Percentiles rank a stretch among this genome's conserved stretches.
phyloP scores from a whole-genome alignment of 257 asterid species.

The Salvia hispanica region DNA sequence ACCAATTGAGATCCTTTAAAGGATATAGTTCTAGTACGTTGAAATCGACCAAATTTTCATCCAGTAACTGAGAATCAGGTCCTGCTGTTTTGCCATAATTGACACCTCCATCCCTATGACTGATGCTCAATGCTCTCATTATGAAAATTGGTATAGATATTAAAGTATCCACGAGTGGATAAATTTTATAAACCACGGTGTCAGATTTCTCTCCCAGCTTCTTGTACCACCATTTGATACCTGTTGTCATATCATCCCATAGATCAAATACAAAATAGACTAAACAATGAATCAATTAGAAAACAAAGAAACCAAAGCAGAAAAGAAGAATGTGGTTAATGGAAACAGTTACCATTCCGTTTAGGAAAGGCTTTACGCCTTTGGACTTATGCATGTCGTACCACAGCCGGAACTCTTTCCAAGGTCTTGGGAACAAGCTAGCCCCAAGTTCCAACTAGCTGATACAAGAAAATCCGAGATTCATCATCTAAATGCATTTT shows the following conservation, averaged over 20 bases:
- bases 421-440: slow-evolving; percentile 94
- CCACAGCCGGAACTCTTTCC: slow-evolving; percentile 98
- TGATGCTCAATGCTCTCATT: slow-evolving; percentile 80
- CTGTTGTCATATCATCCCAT: slow-evolving; percentile 39
- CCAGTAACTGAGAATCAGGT: slow-evolving; percentile 78
- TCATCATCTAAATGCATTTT: slow-evolving; percentile 68
- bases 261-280: slow-evolving; percentile 7
- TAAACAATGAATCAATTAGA: slow-evolving; percentile 8
- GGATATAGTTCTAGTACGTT: slow-evolving; percentile 60
- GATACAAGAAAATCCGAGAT: slow-evolving; percentile 74
- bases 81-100: slow-evolving; percentile 87
- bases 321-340: slow-evolving; percentile 5
- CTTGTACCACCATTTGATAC: slow-evolving; percentile 95
- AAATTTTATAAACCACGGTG: slow-evolving; percentile 97
- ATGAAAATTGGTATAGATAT: slow-evolving; percentile 75
- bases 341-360: slow-evolving; percentile 72
- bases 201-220: slow-evolving; percentile 94
- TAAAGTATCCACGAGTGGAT: slow-evolving; percentile 80
- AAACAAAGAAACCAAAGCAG: slow-evolving; percentile 13
- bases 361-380: slow-evolving; percentile 77
- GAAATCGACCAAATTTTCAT: slow-evolving; percentile 49
- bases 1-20: slow-evolving; percentile 74
- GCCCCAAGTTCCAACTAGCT: slow-evolving; percentile 99
- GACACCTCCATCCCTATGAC: slow-evolving; percentile 94
- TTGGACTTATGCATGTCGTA: slow-evolving; percentile 74